These are phyloP conservation scores for Mortierella sp. DNA, from an alignment of 371 early-diverging fungal genomes.

Conservation along the genomic window DNA sequence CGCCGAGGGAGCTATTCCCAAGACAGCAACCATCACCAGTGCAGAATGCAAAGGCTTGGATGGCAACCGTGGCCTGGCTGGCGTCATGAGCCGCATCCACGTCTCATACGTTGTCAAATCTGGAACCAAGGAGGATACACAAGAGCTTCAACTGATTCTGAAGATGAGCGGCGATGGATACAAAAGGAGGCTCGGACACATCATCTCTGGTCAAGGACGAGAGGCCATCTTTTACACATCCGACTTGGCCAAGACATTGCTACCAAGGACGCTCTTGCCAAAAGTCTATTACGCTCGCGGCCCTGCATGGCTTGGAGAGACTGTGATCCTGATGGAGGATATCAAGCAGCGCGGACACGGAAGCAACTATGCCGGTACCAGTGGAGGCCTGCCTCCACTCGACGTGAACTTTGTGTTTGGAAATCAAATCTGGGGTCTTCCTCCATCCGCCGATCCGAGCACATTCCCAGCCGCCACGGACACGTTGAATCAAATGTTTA, in stretches of 20 bases:
- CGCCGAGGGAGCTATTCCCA: constrained; percentile 13
- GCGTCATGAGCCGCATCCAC: constrained; percentile 30
- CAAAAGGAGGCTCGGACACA: constrained; percentile 11
- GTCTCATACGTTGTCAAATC: constrained; percentile 13
- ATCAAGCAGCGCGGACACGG: constrained; percentile 22
- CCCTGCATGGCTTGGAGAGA: constrained; percentile 27
- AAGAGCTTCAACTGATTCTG: constrained; percentile 30
- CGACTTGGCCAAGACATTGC: constrained; percentile 21
- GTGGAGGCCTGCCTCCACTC: constrained; percentile 3
- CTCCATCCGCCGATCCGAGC: constrained; percentile 10
- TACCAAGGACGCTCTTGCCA: constrained; percentile 21
- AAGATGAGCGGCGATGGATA: constrained; percentile 28
- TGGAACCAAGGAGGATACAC: constrained; percentile 6
- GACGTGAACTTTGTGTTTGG: constrained; percentile 46
- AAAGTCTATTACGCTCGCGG: constrained; percentile 27
- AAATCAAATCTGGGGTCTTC: constrained; percentile 39
- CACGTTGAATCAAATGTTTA: constrained; percentile 33
- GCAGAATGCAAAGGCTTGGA: constrained; percentile 32
- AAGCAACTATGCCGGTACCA: not conserved
- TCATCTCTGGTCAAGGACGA: constrained; percentile 27
- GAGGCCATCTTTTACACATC: constrained; percentile 38
- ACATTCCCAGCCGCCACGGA: constrained; percentile 8
- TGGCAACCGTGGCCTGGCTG: constrained; percentile 30
- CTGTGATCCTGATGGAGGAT: constrained; percentile 41
- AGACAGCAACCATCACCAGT: constrained; percentile 11